phyloP scores from a whole-genome alignment of 148 eudicot species.

The Pharnaceum exiguum region DNA sequence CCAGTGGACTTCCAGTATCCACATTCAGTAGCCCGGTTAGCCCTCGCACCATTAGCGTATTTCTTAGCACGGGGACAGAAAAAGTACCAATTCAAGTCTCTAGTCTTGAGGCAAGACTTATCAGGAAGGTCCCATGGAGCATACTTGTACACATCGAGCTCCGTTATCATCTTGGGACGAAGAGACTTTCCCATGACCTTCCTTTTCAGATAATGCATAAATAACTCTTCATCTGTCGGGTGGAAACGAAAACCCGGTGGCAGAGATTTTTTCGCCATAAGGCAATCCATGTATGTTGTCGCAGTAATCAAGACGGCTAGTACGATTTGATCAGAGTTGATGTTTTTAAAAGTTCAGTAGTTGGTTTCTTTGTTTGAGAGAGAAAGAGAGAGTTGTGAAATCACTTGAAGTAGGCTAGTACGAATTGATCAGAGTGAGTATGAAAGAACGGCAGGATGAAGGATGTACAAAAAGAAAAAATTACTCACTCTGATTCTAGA shows the following conservation, averaged over 20 bases:
- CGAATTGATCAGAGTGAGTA: too few relatives aligned
- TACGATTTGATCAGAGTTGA: not conserved
- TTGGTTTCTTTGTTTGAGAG: too few relatives aligned
- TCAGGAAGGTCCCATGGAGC: slow-evolving; percentile 78
- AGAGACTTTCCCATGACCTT: slow-evolving; percentile 50
- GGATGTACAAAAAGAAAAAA: not conserved
- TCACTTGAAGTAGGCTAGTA: too few relatives aligned
- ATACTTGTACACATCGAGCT: slow-evolving; percentile 47
- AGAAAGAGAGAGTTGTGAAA: too few relatives aligned
- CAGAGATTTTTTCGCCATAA: slow-evolving; percentile 16
- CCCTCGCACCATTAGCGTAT: slow-evolving; percentile 47
- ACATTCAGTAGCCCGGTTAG: slow-evolving; percentile 46
- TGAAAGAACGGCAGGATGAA: too few relatives aligned
- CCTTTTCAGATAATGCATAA: slow-evolving; percentile 72
- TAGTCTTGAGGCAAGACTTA: slow-evolving; percentile 25
- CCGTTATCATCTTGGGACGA: slow-evolving; percentile 36
- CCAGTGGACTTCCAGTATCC: slow-evolving; percentile 95
- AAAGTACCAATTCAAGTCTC: slow-evolving; percentile 76
- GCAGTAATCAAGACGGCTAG: not conserved
- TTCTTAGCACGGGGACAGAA: slow-evolving; percentile 58
- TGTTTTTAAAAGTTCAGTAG: too few relatives aligned
- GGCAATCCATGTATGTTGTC: slow-evolving; percentile 12
- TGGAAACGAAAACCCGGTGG: slow-evolving; percentile 70
- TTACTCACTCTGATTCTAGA: not conserved
- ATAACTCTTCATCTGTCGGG: slow-evolving; percentile 71